Conservation (phyloP, 306 rosid genomes). For the Prunus mira region DNA sequence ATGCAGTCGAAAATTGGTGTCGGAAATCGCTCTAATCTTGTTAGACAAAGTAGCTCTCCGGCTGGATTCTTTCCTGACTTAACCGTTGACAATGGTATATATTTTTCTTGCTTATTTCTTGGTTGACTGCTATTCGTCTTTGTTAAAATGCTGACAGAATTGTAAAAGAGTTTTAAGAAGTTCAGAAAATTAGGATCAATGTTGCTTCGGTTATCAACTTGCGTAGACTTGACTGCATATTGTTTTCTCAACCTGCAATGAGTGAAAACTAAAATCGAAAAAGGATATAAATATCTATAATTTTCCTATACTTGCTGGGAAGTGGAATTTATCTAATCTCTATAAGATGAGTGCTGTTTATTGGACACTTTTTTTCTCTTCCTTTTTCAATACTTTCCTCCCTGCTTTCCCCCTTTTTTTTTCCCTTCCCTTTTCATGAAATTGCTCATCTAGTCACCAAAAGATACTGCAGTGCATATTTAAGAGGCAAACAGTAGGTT, state of each 20-base stretch:
- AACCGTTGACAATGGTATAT: conserved; percentile 53
- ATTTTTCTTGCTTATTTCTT: neutral
- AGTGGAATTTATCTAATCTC: neutral
- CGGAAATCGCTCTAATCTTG: conserved; percentile 45
- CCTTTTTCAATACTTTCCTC: neutral
- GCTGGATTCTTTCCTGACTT: conserved; percentile 52
- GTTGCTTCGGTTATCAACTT: neutral
- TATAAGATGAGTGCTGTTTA: too few species aligned
- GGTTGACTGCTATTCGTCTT: neutral
- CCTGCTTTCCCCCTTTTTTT: too few species aligned
- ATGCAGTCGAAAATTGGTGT: conserved; percentile 34
- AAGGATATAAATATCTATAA: neutral
- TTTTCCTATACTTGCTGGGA: neutral
- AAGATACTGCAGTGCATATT: too few species aligned
- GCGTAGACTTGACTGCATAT: neutral
- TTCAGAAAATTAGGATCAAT: neutral
- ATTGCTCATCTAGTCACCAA: too few species aligned
- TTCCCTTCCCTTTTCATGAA: too few species aligned
- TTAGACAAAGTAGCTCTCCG: conserved; percentile 71
- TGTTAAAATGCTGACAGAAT: neutral
- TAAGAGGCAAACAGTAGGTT: too few species aligned
- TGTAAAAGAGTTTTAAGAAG: neutral
- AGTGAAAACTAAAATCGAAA: neutral
- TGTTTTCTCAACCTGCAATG: neutral
- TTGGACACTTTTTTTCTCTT: neutral